phyloP scores from a whole-genome alignment of 106 monocot species.

The Ottelia alismoides region DNA sequence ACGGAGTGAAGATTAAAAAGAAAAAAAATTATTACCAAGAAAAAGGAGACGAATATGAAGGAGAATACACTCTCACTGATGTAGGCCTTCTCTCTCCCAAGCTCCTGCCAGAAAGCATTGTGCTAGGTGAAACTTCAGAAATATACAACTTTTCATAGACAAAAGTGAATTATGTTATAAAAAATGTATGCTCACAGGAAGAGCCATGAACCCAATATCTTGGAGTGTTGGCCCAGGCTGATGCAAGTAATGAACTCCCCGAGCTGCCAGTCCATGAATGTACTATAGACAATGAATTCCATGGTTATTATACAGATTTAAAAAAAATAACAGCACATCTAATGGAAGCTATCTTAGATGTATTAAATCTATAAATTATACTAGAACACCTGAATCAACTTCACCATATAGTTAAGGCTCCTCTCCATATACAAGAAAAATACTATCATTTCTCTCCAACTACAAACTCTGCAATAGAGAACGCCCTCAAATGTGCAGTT shows the following conservation, averaged over 20 bases:
- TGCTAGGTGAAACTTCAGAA: not conserved
- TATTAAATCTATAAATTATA: no score
- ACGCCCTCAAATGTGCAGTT: no score
- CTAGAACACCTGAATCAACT: no score
- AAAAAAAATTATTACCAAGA: constrained; percentile 41
- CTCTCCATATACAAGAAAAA: no score
- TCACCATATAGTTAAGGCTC: no score
- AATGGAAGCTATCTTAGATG: no score
- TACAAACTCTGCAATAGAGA: no score
- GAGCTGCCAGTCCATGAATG: constrained; percentile 85
- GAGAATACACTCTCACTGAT: constrained; percentile 73
- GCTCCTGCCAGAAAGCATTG: constrained; percentile 41
- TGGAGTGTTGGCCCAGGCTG: constrained; percentile 72
- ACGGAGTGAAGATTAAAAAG: not conserved
- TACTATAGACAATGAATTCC: no score
- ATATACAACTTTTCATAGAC: not conserved
- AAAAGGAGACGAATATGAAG: constrained; percentile 51
- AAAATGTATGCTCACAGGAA: constrained; percentile 37
- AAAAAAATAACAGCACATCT: no score
- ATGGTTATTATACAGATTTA: no score
- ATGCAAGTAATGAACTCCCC: constrained; percentile 90
- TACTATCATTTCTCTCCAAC: no score
- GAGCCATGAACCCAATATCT: constrained; percentile 70
- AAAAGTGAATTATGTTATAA: not conserved
- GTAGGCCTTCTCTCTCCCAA: constrained; percentile 70